Base-by-base conservation (phyloP, 1,139 yeast species). In the Sugiyamaella paludigena region DNA sequence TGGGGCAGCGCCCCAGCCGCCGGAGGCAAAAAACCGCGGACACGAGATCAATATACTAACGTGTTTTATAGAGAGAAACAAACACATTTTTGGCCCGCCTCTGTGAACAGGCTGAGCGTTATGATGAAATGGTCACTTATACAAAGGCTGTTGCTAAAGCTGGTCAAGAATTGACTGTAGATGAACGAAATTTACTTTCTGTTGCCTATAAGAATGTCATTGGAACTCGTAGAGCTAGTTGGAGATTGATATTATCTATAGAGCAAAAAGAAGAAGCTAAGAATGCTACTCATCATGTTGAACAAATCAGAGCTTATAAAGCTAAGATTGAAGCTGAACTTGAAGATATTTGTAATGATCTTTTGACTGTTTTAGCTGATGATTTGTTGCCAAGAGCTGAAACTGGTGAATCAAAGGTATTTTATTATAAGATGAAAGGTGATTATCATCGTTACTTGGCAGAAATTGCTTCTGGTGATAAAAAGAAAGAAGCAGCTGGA, bases 81-180 rank as follows among this genome's bases (percentile, higher is more conserved):
- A 87, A 95, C 66, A 95, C 91, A 68, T 89, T 89, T 74, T 84
- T 91, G 70, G 98, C 98, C 71, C 88, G 94, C 71, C 86, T 92
- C 72, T 96, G 97, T 70, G 98, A 91, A 78, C 98, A 92, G 80
- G 98, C 98, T 67, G 98, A 92, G 77, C 94, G 98, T 77, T 92
- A 92, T 74, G 98, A 92, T 76, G 98, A 92, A 77, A 91, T 89
- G 98, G 98, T 91, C 66, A 95, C 86, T 72, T 88, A 87, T 76
- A 92, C 92, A 98, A 92, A 91, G 75, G 88, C 88, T 54, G 97
- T 91, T 68, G 96, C 96, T 65, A 87, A 95, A 53, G 83, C 95
- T 49, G 96, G 96, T 57, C 91, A 88, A 73, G 98, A 92, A 74
- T 79, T 92, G 66, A 84, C 96, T 35, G 97, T 92, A 58, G 98